These are phyloP conservation scores for Xylaria hypoxylon DNA, from an alignment of 2,329 filamentous ascomycete genomes.

Conservation along the genomic window DNA sequence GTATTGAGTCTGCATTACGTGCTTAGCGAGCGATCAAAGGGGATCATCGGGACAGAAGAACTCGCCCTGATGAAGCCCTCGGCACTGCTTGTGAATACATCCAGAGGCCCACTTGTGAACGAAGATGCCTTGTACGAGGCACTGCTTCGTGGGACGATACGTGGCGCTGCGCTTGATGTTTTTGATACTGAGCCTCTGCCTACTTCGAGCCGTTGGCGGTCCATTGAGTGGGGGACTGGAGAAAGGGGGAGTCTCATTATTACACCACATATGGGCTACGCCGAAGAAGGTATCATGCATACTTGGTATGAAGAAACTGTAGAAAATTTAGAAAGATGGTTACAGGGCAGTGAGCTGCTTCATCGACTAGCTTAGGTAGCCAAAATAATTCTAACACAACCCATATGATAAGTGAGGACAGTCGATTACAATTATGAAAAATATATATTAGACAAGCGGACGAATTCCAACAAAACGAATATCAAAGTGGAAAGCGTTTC, in stretches of 20 bases:
- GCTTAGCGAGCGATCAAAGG: slow-evolving; percentile 70
- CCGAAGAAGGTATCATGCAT: slow-evolving; percentile 72
- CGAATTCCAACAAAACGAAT: no score
- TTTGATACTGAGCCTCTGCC: slow-evolving; percentile 79
- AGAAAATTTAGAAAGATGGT: slow-evolving; percentile 70
- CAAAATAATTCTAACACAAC: no score
- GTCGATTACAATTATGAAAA: no score
- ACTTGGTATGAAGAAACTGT: slow-evolving; percentile 76
- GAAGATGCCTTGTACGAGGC: slow-evolving; percentile 71
- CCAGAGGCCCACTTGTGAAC: slow-evolving; percentile 75
- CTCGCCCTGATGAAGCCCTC: slow-evolving; percentile 70
- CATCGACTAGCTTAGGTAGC: neutral
- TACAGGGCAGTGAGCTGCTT: slow-evolving; percentile 27
- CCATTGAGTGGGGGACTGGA: slow-evolving; percentile 62
- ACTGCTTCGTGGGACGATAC: slow-evolving; percentile 69
- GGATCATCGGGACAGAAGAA: slow-evolving; percentile 66
- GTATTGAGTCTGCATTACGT: slow-evolving; percentile 77
- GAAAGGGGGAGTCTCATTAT: slow-evolving; percentile 68
- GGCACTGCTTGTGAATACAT: slow-evolving; percentile 77
- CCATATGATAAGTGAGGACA: no score
- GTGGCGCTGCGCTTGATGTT: slow-evolving; percentile 78
- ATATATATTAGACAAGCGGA: no score
- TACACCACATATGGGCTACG: slow-evolving; percentile 81
- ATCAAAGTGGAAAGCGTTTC: no score
- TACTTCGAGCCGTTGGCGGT: slow-evolving; percentile 61